These are phyloP conservation scores for Pestalotiopsis sp. DNA, from an alignment of 2,329 filamentous ascomycete species.

Conservation along the genomic window DNA sequence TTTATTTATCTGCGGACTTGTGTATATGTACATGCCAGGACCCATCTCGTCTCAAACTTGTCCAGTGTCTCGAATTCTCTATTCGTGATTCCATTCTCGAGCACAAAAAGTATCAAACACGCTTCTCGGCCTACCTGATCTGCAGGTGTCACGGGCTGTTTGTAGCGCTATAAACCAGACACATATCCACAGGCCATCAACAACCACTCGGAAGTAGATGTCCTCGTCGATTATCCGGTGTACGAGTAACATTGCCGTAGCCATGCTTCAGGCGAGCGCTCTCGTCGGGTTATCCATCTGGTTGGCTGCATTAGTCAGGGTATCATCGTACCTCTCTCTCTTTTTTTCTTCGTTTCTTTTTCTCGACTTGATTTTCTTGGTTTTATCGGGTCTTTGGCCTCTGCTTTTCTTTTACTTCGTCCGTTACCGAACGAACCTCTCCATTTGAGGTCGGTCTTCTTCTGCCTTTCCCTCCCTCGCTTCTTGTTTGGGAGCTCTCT, in stretches of 20 bases:
- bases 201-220: background rate
- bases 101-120: background rate
- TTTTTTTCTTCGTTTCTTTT: background rate
- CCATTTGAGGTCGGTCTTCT: background rate
- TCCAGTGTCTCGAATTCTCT: background rate
- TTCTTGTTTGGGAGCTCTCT: too few species aligned
- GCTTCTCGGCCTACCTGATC: background rate
- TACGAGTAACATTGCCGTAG: background rate
- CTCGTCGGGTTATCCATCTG: background rate
- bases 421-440: background rate
- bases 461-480: background rate
- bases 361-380: background rate
- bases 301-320: background rate
- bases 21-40: constrained; percentile 30
- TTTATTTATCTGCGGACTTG: constrained; percentile 34
- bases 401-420: background rate
- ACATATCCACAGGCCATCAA: background rate
- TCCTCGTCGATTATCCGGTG: background rate
- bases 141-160: background rate
- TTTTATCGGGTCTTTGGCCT: background rate
- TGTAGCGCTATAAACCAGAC: background rate
- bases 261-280: background rate
- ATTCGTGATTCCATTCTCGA: background rate
- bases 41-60: background rate
- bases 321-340: background rate